Conservation (phyloP, 169 alveolate species). For the Besnoitia besnoiti region DNA sequence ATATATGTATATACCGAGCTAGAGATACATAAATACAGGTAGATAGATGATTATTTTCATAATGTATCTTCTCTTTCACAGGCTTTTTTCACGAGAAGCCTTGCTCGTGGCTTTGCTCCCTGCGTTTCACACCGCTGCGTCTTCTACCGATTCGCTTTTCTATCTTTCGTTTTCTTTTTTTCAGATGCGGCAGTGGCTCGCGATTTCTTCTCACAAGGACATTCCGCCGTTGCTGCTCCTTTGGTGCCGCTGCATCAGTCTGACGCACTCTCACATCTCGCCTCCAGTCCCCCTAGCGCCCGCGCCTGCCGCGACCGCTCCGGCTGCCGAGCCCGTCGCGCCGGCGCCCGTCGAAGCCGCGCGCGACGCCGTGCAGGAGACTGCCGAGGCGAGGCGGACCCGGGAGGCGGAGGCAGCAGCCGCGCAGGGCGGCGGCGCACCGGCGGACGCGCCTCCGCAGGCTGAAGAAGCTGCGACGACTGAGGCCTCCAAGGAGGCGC, state of each 20-base stretch:
- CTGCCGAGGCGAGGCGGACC: background rate
- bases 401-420: background rate
- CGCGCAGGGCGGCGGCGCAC: background rate
- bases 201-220: slow-evolving; percentile 83
- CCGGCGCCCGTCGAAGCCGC: background rate
- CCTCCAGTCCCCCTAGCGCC: background rate
- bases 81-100: too few species aligned
- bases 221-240: slow-evolving; percentile 83
- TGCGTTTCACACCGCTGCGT: too few species aligned
- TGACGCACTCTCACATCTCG: slow-evolving; percentile 76
- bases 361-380: background rate
- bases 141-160: too few species aligned
- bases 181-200: slow-evolving; percentile 84
- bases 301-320: background rate
- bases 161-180: slow-evolving; percentile 44
- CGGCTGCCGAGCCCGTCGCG: background rate
- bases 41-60: too few species aligned
- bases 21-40: too few species aligned
- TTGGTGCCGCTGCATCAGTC: slow-evolving; percentile 87
- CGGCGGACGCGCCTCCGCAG: background rate
- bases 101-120: too few species aligned
- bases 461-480: background rate
- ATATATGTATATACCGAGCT: too few species aligned
- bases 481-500: background rate
- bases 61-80: too few species aligned